Evolutionary conservation across 2,329 filamentous ascomycete species (phyloP), one percentile per base, ranked within the genome.

Genomic region (Lecanicillium sp.): DNA sequence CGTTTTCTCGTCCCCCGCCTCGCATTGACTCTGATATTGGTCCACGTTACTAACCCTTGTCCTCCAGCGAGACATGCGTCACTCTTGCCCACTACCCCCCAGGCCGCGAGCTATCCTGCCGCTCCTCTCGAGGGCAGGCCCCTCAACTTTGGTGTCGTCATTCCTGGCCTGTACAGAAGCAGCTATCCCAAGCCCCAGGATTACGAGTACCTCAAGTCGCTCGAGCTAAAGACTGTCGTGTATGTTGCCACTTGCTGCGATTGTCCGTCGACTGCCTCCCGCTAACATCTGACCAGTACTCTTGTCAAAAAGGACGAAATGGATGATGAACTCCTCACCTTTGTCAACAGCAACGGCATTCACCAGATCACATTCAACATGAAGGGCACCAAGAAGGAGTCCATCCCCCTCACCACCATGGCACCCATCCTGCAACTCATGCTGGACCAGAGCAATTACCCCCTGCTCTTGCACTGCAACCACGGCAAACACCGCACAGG

Each of bases 401-500:
- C 72, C 8, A 87, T 87, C 27, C 75, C 83, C 1, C 56, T 77
- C 7, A 60, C 68, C 32, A 77, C 79, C 18, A 87, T 95, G 72
- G 71, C 74, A 45, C 66, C 75, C 7, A 87, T 90, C 33, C 69
- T 94, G 17, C 67, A 74, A 11, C 65, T 90, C 30, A 73, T 90
- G 29, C 69, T 90, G 38, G 76, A 94, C 53, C 72, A 72, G 35
- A 62, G 69, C 25, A 87, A 94, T 46, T 80, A 92, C 48, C 89
- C 89, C 0, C 61, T 96, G 10, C 70, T 95, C 29, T 74, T 96
- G 33, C 89, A 96, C 60, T 96, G 89, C 71, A 96, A 95, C 56
- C 89, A 94, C 50, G 89, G 89, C 56, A 92, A 86, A 73, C 89
- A 96, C 56, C 83, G 89, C 42, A 95, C 89, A 14, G 89, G 89